Evolutionary conservation across 257 asterid genomes (phyloP), one percentile per base, ranked within the genome.

Genomic region (Scutellaria galericulata): DNA sequence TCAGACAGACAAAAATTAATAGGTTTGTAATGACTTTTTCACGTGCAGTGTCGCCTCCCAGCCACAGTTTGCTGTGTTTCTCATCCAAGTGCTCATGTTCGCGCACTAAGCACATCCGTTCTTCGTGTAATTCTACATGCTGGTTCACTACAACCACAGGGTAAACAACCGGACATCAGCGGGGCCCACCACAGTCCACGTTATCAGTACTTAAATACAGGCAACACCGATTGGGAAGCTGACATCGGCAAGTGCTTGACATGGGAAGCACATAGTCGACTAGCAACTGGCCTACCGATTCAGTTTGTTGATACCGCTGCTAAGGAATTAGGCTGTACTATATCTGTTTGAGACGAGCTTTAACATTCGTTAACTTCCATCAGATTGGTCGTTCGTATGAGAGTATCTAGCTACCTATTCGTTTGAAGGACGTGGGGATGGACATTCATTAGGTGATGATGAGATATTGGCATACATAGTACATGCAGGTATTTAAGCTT

Each of bases 61-160:
- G 98, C 98, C 22, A 91, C 97, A 2, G 93, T 89, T 65, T 92
- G 95, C 7, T 94, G 98, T 69, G 86, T 89, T 62, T 94, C 98
- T 64, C 99, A 94, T 75, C 92, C 90, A 5, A 94, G 98, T 44
- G 99, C 99, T 79, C 97, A 88, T 57, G 97, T 94, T 35, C 97
- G 99, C n/a, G 91, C 97, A 10, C 97, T 94, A 12, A 94, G 99
- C 86, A 90, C 76, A 24, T 94, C 99, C 24, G 95, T 94, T 58
- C 99, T 94, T 65, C 97, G 91, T 7, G 96, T 96, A 47, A 91
- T 94, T 68, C 78, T 88, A 59, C 88, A 87, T 14, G 81, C 89
- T 2, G 83, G 90, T 9, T 68, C 91, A 3, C 47, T 76, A 40
- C 89, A 84, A 84, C 75, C 88, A 1, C 78, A 85, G 64, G 64